Evolutionary conservation across 371 early-diverging fungal species (phyloP).

Genomic region (Mucor lusitanicus): DNA sequence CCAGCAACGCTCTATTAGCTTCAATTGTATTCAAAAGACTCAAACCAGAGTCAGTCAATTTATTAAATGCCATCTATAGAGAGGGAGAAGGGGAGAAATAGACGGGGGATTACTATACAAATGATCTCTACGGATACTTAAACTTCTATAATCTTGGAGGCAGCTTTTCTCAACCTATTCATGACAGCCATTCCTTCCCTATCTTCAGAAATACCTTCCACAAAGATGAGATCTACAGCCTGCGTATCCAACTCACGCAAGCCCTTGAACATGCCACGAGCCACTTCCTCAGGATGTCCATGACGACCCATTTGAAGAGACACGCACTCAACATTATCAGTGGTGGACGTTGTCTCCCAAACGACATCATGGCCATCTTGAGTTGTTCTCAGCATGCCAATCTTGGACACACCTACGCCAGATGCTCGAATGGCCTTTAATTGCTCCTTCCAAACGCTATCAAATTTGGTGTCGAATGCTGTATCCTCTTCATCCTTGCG

Average conservation of each 20-base stretch:
- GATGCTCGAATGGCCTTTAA: constrained; percentile 11
- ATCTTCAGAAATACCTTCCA: constrained; percentile 82
- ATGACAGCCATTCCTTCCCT: constrained; percentile 96
- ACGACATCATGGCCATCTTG: constrained; percentile 17
- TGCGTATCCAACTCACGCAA: constrained; percentile 82
- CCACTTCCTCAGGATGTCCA: constrained; percentile 67
- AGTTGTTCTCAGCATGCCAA: constrained; percentile 34
- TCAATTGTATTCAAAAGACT: no score
- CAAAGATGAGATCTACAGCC: constrained; percentile 79
- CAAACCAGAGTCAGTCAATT: no score
- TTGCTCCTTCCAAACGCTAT: constrained; percentile 25
- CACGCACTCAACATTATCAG: constrained; percentile 23
- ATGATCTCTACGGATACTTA: background rate
- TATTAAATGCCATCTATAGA: background rate
- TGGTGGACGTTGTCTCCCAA: constrained; percentile 22
- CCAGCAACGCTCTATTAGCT: no score
- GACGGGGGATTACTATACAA: no score
- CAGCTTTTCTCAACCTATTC: constrained; percentile 97
- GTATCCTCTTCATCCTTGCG: constrained; percentile 4
- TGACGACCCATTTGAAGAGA: constrained; percentile 45
- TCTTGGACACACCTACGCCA: constrained; percentile 24
- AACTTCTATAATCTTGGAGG: constrained; percentile 56
- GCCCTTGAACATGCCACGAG: constrained; percentile 81
- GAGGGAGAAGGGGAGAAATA: background rate
- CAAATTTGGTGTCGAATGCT: constrained; percentile 18